Evolutionary conservation across 352 stramenopile species (phyloP), one percentile per base, ranked within the genome.

Genomic region (Plasmopara muralis): DNA sequence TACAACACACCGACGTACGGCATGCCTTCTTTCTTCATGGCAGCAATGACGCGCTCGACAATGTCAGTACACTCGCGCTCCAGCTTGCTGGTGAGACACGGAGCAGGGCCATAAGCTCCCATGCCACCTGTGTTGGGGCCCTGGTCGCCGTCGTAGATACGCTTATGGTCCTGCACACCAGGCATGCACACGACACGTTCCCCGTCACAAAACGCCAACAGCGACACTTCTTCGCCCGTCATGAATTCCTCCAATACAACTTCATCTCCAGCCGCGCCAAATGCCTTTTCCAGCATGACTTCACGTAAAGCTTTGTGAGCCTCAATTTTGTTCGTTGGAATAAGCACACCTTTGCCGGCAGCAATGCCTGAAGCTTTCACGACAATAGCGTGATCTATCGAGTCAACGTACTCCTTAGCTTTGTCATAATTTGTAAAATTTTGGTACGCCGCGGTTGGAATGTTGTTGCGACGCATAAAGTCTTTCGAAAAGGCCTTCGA

Each of bases 311-410:
- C 95, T 10, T 73, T 70, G 42, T 98, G 69, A 3, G 91, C 85
- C 70, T 99, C 95, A 33, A 83, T 74, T 62, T 97, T 98, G 28
- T 71, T 96, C 5, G 74, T 85, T 6, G 97, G 96, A 31, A 99
- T 87, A 8, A 99, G 69, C 18, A 99, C 97, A 42, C 97, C 97
- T 74, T 99, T 99, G 30, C 97, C 97, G 18, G 97, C 97, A 43
- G 97, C 97, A 29, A 99, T 95, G 29, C 97, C 97, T n/a, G 94
- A 99, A 40, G 97, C 96, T 77, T 99, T 99, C 62, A 99, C 95
- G 20, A 99, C 97, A 41, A 99, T 93, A 52, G 87, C 83, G 58
- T 98, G 85, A 55, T 95, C 78, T 25, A 98, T 83, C 28, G 82
- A 87, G 60, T 97, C 74, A 12, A 99, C 68, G 68, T 99, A 98